Evolutionary conservation across 1,139 yeast species (phyloP), one percentile per base, ranked within the genome.

Genomic region (Entelexis paramagnoliae): DNA sequence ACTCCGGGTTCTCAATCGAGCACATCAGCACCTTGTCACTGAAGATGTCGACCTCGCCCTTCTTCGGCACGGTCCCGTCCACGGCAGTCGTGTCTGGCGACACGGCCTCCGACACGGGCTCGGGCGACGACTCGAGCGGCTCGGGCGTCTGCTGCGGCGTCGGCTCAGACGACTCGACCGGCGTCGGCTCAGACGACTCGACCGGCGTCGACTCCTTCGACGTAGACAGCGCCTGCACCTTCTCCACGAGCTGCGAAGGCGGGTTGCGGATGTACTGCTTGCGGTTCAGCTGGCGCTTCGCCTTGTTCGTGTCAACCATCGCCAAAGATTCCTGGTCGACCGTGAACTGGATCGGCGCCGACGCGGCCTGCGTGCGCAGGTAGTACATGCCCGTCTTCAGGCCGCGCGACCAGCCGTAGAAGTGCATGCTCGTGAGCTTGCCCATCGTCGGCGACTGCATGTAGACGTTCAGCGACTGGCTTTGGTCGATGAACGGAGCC

Each of bases 351-450:
- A 89, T 89, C 32, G 97, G 95, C 50, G 91, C 81, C 29, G 95
- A 76, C 3, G 97, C 96, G 34, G 96, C 96, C 72, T 84, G 93
- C 6, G 97, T 89, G 66, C 97, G 79, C 66, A 91, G 73, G 70
- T 91, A 91, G 74, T 91, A 91, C 95, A 91, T 89, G 56, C 98
- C 98, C 5, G 98, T 91, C 76, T 91, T 91, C 66, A 91, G 77
- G 45, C 97, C 98, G 73, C 82, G 84, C 69, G 83, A 83, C 97
- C 97, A 91, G 44, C 96, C 95, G 67, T 89, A 87, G 72, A 91
- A 91, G 69, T 91, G 97, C 93, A 89, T 89, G 63, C 89, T 79
- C n/a, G 97, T 89, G 59, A 91, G 75, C 68, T 89, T 89, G 57
- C 95, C 94, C 81, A 85, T 81, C 1, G 96, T 85, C 48, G 96